phyloP scores from a whole-genome alignment of 139 green algal species.

The Medakamo hakoo region DNA sequence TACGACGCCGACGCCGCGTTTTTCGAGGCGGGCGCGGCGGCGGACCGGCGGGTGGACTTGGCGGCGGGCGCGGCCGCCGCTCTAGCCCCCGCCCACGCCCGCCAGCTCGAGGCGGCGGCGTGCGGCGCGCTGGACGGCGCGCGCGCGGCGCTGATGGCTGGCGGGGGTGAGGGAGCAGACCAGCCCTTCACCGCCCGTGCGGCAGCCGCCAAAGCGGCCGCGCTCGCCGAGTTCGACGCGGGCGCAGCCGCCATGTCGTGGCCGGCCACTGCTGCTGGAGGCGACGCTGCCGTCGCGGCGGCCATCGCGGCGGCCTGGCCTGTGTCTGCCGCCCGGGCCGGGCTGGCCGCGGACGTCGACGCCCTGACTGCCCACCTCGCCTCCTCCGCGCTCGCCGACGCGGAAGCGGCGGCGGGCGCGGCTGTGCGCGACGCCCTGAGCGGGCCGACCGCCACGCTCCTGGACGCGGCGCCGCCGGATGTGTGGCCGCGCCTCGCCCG shows the following conservation, averaged over 20 bases:
- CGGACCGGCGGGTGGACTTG: slow-evolving; percentile 49
- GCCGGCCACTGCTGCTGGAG: slow-evolving; percentile 7
- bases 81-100: slow-evolving; percentile 22
- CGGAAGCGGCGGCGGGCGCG: slow-evolving; percentile 10
- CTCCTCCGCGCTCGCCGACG: slow-evolving; percentile 1
- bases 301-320: background rate
- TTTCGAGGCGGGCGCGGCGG: slow-evolving; percentile 58
- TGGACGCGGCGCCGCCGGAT: slow-evolving; percentile 32
- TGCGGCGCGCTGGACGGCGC: slow-evolving; percentile 21
- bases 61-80: slow-evolving; percentile 20
- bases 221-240: slow-evolving; percentile 19
- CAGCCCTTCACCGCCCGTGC: slow-evolving; percentile 11
- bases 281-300: too few species aligned
- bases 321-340: background rate
- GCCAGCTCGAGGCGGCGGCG: slow-evolving; percentile 36
- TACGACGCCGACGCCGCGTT: slow-evolving; percentile 82
- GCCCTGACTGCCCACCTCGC: background rate
- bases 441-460: slow-evolving; percentile 15
- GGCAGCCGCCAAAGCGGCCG: slow-evolving; percentile 1
- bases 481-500: slow-evolving; percentile 49
- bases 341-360: background rate
- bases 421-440: slow-evolving; percentile 10
- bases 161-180: background rate
- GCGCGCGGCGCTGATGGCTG: slow-evolving; percentile 13
- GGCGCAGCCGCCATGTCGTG: slow-evolving; percentile 8